A percentile compares a stretch with the other conserved stretches of the same genome.
phyloP scores from a whole-genome alignment of 257 asterid species.

The Solanum chiquidenum region DNA sequence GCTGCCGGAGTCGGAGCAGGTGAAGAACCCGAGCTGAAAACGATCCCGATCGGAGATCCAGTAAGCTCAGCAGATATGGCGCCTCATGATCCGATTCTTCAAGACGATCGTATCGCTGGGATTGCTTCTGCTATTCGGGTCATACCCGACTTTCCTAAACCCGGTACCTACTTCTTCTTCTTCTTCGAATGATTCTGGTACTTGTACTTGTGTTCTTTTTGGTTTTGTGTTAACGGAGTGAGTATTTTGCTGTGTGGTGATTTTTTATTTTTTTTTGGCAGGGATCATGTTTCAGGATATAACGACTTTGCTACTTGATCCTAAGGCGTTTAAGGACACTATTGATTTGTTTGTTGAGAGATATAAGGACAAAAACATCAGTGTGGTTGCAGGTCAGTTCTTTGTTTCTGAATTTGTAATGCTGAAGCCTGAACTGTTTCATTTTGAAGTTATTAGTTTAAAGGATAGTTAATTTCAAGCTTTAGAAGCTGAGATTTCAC shows the following conservation, averaged over 20 bases:
- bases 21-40: conserved; percentile 4
- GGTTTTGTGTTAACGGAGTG: background rate
- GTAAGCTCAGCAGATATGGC: conserved; percentile 32
- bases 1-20: conserved; percentile 4
- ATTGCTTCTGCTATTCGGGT: conserved; percentile 71
- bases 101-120: conserved; percentile 53
- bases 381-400: conserved; percentile 62
- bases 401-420: background rate
- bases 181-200: background rate
- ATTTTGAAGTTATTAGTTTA: background rate
- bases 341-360: conserved; percentile 90
- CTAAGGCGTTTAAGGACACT: conserved; percentile 74
- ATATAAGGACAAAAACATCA: conserved; percentile 49
- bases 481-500: background rate
- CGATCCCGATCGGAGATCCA: conserved; percentile 1
- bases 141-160: conserved; percentile 87
- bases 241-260: background rate
- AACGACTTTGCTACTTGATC: conserved; percentile 86
- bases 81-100: conserved; percentile 10
- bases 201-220: background rate
- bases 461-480: background rate
- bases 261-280: background rate
- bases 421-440: background rate
- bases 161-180: conserved; percentile 28
- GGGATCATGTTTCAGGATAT: conserved; percentile 94